phyloP scores from a whole-genome alignment of 495 filamentous ascomycete genomes.

The Penicillium taxi region DNA sequence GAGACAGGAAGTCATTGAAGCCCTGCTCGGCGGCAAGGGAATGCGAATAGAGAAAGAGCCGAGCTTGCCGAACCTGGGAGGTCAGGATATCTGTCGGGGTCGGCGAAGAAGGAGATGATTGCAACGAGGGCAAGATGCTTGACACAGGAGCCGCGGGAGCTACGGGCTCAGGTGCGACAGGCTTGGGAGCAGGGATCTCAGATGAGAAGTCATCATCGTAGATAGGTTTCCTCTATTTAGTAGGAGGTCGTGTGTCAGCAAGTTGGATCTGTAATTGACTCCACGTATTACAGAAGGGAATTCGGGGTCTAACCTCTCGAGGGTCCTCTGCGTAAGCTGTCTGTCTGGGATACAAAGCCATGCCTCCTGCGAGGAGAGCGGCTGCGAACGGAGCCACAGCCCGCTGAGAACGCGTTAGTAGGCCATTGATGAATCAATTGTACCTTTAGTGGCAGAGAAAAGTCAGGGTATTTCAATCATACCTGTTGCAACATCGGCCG shows the following conservation, averaged over 20 bases:
- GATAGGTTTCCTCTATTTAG: slow-evolving; percentile 66
- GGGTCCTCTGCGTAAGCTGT: slow-evolving; percentile 52
- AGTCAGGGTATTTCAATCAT: slow-evolving; percentile 8
- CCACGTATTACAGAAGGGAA: not conserved
- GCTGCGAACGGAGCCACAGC: slow-evolving; percentile 49
- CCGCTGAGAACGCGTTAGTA: slow-evolving; percentile 38
- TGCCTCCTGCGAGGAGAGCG: slow-evolving; percentile 44
- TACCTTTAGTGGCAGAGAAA: slow-evolving; percentile 7
- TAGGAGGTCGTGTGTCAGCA: slow-evolving; percentile 18
- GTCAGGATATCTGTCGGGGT: slow-evolving; percentile 90
- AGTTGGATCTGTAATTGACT: not conserved
- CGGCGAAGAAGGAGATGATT: slow-evolving; percentile 42
- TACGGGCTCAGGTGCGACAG: slow-evolving; percentile 24
- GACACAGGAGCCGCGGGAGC: slow-evolving; percentile 16
- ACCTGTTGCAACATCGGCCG: slow-evolving; percentile 43
- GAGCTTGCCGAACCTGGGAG: slow-evolving; percentile 65
- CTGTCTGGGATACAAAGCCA: slow-evolving; percentile 47
- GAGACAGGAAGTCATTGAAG: slow-evolving; percentile 68
- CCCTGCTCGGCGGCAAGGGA: slow-evolving; percentile 63
- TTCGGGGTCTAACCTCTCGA: slow-evolving; percentile 22
- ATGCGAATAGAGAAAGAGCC: slow-evolving; percentile 73
- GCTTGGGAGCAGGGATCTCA: slow-evolving; percentile 33
- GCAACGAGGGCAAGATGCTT: slow-evolving; percentile 13
- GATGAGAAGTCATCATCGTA: slow-evolving; percentile 69
- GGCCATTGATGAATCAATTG: slow-evolving; percentile 27